Percentiles rank a stretch among this genome's conserved stretches.
Evolutionary conservation across 768 basidiomycete genomes (phyloP).

Genomic region (Phaeolepiota aurea): DNA sequence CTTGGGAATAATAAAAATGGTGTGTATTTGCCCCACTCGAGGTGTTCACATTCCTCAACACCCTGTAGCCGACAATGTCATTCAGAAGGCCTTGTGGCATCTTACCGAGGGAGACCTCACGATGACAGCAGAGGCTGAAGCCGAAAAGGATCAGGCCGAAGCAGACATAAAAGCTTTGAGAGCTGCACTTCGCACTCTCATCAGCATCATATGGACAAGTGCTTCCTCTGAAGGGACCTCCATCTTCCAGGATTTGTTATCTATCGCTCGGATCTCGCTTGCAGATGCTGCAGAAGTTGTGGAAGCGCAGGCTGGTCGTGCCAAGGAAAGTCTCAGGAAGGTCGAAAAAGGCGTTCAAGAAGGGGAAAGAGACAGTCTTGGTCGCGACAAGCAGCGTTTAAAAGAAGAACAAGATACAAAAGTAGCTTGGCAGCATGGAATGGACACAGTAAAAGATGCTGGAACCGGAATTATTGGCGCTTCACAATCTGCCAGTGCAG

Average conservation of each 20-base stretch:
- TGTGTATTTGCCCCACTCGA: slow-evolving; percentile 11
- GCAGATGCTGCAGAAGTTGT: slow-evolving; percentile 60
- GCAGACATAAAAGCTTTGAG: slow-evolving; percentile 45
- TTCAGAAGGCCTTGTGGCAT: slow-evolving; percentile 64
- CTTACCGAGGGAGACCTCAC: slow-evolving; percentile 46
- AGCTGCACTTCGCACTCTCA: slow-evolving; percentile 37
- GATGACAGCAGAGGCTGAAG: slow-evolving; percentile 22
- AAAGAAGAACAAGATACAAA: slow-evolving; percentile 43
- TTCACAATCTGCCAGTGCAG: slow-evolving; percentile 31
- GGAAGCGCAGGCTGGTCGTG: slow-evolving; percentile 38
- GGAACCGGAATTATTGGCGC: slow-evolving; percentile 52
- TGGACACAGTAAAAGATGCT: slow-evolving; percentile 53
- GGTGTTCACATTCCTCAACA: neutral
- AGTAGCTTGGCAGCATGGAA: slow-evolving; percentile 53
- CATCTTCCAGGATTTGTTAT: slow-evolving; percentile 54
- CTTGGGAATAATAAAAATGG: slow-evolving; percentile 52
- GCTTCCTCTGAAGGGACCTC: slow-evolving; percentile 43
- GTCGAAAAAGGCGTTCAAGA: slow-evolving; percentile 52
- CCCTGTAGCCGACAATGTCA: slow-evolving; percentile 45
- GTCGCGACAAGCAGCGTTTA: slow-evolving; percentile 40
- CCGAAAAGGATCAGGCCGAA: slow-evolving; percentile 35
- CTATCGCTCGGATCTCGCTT: slow-evolving; percentile 53
- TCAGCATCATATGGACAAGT: slow-evolving; percentile 46
- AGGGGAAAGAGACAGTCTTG: slow-evolving; percentile 51
- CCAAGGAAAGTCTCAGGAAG: slow-evolving; percentile 44